phyloP scores from a whole-genome alignment of 192 early-diverging fungal species.

The Backusella circina region DNA sequence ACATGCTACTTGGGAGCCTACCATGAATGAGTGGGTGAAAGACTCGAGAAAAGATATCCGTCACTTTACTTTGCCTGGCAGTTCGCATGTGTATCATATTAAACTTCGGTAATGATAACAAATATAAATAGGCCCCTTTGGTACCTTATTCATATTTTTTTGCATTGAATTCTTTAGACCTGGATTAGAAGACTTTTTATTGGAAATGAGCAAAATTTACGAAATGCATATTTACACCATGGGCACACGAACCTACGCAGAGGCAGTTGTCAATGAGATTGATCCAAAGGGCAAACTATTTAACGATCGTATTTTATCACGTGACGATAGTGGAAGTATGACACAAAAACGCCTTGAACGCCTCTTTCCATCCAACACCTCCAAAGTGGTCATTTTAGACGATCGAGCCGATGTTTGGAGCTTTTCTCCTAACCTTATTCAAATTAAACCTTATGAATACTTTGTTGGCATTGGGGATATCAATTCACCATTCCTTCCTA shows the following conservation, averaged over 20 bases:
- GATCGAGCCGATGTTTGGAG: conserved; percentile 95
- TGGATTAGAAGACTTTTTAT: conserved; percentile 75
- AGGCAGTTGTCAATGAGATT: conserved; percentile 79
- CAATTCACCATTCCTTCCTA: conserved; percentile 69
- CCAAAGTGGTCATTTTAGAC: conserved; percentile 95
- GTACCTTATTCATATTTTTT: neutral
- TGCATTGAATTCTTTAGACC: too few species aligned
- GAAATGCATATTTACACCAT: conserved; percentile 99
- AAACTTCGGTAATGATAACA: conserved; percentile 69
- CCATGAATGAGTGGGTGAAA: conserved; percentile 71
- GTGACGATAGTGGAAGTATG: conserved; percentile 89
- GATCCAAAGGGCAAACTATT: conserved; percentile 83
- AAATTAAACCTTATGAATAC: conserved; percentile 89
- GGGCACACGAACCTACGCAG: conserved; percentile 93
- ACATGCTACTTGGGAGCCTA: conserved; percentile 82
- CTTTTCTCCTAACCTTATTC: conserved; percentile 86
- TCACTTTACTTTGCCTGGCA: conserved; percentile 72
- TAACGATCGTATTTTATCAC: conserved; percentile 83
- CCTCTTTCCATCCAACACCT: conserved; percentile 90
- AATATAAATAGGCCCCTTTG: neutral
- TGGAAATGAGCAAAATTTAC: conserved; percentile 61
- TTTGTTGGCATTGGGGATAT: conserved; percentile 97
- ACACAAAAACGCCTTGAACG: conserved; percentile 76
- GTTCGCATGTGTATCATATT: conserved; percentile 70
- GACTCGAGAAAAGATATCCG: conserved; percentile 62